phyloP scores from a whole-genome alignment of 768 basidiomycete species.

The Amanita rimosa region DNA sequence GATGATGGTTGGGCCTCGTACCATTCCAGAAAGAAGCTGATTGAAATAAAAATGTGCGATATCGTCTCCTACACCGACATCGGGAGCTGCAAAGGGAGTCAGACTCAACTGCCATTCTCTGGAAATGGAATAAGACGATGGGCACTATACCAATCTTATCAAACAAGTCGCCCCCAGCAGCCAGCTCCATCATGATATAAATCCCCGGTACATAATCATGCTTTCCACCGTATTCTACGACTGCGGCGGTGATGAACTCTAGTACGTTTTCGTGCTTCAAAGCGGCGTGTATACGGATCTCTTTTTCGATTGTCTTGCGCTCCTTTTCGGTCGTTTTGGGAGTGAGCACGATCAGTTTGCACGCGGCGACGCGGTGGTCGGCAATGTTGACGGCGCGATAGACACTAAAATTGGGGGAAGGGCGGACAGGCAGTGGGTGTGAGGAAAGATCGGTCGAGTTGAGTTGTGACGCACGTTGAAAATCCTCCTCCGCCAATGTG shows the following conservation, averaged over 20 bases:
- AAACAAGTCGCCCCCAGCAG: conserved; percentile 90
- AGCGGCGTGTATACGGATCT: conserved; percentile 79
- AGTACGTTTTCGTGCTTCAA: conserved; percentile 76
- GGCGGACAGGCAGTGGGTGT: neutral
- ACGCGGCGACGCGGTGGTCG: conserved; percentile 66
- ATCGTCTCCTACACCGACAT: conserved; percentile 78
- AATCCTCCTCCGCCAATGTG: conserved; percentile 85
- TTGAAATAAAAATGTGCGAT: conserved; percentile 85
- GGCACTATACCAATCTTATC: conserved; percentile 87
- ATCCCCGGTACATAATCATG: conserved; percentile 63
- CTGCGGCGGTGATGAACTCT: conserved; percentile 68
- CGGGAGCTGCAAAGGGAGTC: too few species aligned
- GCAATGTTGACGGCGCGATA: conserved; percentile 69
- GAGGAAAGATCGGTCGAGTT: neutral
- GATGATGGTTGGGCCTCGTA: conserved; percentile 19
- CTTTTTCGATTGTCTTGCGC: conserved; percentile 79
- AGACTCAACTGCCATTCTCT: too few species aligned
- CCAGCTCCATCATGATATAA: conserved; percentile 90
- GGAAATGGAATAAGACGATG: neutral
- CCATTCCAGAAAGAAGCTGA: conserved; percentile 79
- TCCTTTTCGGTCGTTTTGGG: conserved; percentile 52
- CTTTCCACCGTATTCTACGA: conserved; percentile 55
- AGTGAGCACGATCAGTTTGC: conserved; percentile 69
- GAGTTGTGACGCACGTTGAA: conserved; percentile 53
- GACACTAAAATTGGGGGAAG: conserved; percentile 39